phyloP scores from a whole-genome alignment of 306 rosid species.

The Psophocarpus tetragonolobus region DNA sequence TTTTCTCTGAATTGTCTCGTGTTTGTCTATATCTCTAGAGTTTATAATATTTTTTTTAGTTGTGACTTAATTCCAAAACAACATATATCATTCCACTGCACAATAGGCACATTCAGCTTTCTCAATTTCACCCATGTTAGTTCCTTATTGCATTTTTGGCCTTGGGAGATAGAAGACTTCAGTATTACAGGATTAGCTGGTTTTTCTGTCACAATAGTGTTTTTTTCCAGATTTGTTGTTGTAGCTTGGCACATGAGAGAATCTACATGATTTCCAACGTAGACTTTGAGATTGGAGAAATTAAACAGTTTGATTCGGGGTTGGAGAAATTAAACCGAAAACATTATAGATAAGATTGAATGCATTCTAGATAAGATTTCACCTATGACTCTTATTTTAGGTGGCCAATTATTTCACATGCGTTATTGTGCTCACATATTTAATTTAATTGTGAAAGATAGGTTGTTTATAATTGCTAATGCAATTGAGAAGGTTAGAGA shows the following conservation, averaged over 20 bases:
- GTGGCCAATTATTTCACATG: too few relatives aligned
- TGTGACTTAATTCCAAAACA: constrained; percentile 4
- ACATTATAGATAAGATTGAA: too few relatives aligned
- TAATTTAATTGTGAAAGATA: too few relatives aligned
- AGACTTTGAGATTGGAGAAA: background rate
- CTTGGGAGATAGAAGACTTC: background rate
- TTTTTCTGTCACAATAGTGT: background rate
- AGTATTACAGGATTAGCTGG: background rate
- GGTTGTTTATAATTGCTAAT: too few relatives aligned
- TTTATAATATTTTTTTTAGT: background rate
- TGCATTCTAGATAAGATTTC: too few relatives aligned
- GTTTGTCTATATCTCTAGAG: background rate
- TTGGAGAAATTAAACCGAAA: too few relatives aligned
- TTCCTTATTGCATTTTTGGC: background rate
- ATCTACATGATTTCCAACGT: background rate
- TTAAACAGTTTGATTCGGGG: too few relatives aligned
- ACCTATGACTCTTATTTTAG: too few relatives aligned
- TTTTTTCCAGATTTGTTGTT: background rate
- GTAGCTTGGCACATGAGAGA: background rate
- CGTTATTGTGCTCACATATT: too few relatives aligned
- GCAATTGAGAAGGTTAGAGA: too few relatives aligned
- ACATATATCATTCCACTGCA: background rate
- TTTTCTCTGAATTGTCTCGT: background rate
- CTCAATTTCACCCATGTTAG: background rate
- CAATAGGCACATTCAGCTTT: background rate